phyloP scores from a whole-genome alignment of 441 rosid genomes.

The Biscutella laevigata region DNA sequence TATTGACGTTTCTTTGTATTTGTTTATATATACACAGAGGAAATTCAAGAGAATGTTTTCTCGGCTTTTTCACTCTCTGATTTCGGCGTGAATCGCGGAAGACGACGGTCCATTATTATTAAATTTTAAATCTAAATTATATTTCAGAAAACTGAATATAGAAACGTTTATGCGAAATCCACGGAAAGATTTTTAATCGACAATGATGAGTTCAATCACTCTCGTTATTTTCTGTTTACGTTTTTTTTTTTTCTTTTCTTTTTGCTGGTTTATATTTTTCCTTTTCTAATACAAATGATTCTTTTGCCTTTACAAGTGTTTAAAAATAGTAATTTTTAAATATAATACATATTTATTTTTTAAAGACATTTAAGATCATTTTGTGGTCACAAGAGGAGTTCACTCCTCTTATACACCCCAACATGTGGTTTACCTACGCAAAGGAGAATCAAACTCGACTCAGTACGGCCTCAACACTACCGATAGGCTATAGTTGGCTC shows the following conservation, averaged over 20 bases:
- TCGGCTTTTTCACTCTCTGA: background rate
- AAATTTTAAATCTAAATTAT: background rate
- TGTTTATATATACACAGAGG: background rate
- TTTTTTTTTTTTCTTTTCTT: background rate
- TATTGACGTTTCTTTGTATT: background rate
- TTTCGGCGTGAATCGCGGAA: conserved; percentile 26
- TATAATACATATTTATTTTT: too few relatives aligned
- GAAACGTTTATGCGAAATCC: conserved; percentile 20
- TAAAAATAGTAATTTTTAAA: too few relatives aligned
- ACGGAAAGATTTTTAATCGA: conserved; percentile 15
- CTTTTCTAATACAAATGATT: too few relatives aligned
- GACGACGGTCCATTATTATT: conserved; percentile 19
- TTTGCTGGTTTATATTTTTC: too few relatives aligned
- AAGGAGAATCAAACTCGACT: too few relatives aligned
- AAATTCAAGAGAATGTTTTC: conserved; percentile 4
- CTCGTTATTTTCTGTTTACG: background rate
- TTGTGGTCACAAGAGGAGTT: too few relatives aligned
- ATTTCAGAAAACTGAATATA: background rate
- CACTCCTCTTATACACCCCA: too few relatives aligned
- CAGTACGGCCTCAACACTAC: too few relatives aligned
- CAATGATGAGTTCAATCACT: conserved; percentile 1
- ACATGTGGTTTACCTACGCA: too few relatives aligned
- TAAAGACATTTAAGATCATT: too few relatives aligned
- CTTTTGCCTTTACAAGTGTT: too few relatives aligned
- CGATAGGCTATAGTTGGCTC: too few relatives aligned